Percentiles rank a stretch among this genome's conserved stretches.
Conservation (phyloP, 2,329 filamentous ascomycete species). For the Colletotrichum sp. region DNA sequence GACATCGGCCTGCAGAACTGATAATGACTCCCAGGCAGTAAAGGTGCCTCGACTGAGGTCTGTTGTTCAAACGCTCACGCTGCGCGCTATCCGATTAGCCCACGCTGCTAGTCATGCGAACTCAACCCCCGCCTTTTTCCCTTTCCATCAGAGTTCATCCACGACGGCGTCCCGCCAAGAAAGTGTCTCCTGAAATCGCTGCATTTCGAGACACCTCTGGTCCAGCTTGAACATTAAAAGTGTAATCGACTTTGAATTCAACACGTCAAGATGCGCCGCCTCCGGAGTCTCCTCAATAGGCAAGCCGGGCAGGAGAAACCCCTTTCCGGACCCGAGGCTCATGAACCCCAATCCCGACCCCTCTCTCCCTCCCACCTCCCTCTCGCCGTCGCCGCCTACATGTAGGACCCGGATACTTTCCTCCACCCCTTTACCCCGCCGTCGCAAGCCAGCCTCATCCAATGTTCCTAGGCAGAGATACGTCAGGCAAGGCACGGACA, state of each 20-base stretch:
- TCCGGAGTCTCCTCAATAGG: not conserved
- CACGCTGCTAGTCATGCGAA: constrained; percentile 21
- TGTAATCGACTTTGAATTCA: not conserved
- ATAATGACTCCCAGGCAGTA: not conserved
- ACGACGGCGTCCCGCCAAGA: not conserved
- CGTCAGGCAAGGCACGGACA: not conserved
- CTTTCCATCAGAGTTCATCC: constrained; percentile 12
- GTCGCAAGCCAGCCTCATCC: not conserved
- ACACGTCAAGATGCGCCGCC: not conserved
- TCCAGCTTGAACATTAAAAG: not conserved
- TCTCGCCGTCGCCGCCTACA: not conserved
- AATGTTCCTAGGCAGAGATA: not conserved
- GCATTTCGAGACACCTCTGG: not conserved
- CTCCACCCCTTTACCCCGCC: not conserved
- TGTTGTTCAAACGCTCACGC: constrained; percentile 3
- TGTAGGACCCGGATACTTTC: not conserved
- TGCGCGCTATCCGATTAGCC: not conserved
- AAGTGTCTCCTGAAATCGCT: not conserved
- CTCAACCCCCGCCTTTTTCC: constrained; percentile 12
- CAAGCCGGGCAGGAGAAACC: not conserved
- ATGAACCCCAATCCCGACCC: not conserved
- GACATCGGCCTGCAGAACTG: not conserved
- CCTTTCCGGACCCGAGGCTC: constrained; percentile 11
- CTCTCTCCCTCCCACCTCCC: not conserved
- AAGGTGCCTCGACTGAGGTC: not conserved